Percentiles rank a stretch among this genome's conserved stretches.
Evolutionary conservation across 169 alveolate species (phyloP).

Genomic region (Eimeria mitis): DNA sequence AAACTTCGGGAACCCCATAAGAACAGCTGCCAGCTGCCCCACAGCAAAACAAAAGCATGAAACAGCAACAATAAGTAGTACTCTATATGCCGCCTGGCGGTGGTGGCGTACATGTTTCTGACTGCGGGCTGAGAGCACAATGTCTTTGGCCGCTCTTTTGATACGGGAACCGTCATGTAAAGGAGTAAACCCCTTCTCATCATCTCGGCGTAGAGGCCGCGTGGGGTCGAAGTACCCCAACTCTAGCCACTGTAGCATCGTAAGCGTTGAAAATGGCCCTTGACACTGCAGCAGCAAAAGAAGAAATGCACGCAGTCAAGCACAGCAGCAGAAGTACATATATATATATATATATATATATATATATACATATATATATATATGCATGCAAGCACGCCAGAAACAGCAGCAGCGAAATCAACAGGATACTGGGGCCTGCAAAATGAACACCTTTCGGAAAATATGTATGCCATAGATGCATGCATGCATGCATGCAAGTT

Average conservation of each 20-base stretch:
- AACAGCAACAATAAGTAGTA: neutral
- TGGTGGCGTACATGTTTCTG: neutral
- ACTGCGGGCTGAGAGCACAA: slow-evolving; percentile 64
- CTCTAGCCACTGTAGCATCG: slow-evolving; percentile 71
- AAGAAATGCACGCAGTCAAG: neutral
- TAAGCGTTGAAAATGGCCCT: slow-evolving; percentile 75
- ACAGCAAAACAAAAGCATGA: neutral
- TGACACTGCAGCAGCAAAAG: slow-evolving; percentile 53
- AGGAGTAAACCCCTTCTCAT: slow-evolving; percentile 78
- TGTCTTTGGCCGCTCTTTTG: slow-evolving; percentile 28
- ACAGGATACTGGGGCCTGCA: neutral
- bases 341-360: neutral
- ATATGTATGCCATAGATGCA: neutral
- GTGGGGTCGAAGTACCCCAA: slow-evolving; percentile 69
- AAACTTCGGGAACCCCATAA: too few species aligned
- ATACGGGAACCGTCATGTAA: slow-evolving; percentile 59
- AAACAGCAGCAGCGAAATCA: neutral
- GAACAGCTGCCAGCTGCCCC: neutral
- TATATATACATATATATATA: neutral
- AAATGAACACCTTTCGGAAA: neutral
- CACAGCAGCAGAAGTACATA: neutral
- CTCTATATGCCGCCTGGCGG: neutral
- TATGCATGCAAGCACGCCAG: neutral
- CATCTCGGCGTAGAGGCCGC: slow-evolving; percentile 76
- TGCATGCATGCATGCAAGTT: neutral